These are phyloP conservation scores for Ascochyta lentis DNA, from an alignment of 2,329 filamentous ascomycete species.

Conservation along the genomic window DNA sequence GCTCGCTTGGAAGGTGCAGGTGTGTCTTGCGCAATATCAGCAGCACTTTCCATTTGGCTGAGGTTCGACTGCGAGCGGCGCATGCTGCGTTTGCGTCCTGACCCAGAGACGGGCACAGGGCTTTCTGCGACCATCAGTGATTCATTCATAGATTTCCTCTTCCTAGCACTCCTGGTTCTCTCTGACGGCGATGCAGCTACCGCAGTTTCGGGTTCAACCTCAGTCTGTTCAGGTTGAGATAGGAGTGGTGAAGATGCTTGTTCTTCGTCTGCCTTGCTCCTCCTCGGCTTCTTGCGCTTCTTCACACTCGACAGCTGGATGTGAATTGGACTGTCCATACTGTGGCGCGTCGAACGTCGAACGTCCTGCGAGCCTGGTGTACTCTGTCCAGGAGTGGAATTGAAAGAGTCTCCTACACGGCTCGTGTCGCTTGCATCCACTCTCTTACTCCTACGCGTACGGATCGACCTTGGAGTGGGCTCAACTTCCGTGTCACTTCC, in stretches of 20 bases:
- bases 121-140: constrained; percentile 8
- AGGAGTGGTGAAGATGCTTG: constrained; percentile 48
- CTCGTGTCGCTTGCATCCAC: constrained; percentile 35
- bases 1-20: constrained; percentile 38
- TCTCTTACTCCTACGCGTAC: constrained; percentile 17
- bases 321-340: constrained; percentile 28
- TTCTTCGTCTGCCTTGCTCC: constrained; percentile 24
- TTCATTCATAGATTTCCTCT: constrained; percentile 28
- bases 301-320: constrained; percentile 22
- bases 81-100: constrained; percentile 31
- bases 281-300: constrained; percentile 33
- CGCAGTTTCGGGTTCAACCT: background rate
- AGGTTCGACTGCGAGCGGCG: constrained; percentile 40
- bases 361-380: constrained; percentile 28
- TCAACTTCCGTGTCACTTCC: constrained; percentile 32
- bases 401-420: constrained; percentile 49
- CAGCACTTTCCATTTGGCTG: constrained; percentile 36
- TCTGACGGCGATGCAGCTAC: constrained; percentile 5
- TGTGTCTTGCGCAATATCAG: constrained; percentile 36
- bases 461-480: constrained; percentile 22
- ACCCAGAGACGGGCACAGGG: constrained; percentile 16
- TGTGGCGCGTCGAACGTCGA: constrained; percentile 39
- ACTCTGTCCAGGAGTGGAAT: constrained; percentile 21
- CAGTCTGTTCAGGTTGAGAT: constrained; percentile 32
- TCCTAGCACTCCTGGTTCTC: constrained; percentile 17